Base-by-base conservation (phyloP, 1,284 basidiomycete species). In the Porodaedalea pini region DNA sequence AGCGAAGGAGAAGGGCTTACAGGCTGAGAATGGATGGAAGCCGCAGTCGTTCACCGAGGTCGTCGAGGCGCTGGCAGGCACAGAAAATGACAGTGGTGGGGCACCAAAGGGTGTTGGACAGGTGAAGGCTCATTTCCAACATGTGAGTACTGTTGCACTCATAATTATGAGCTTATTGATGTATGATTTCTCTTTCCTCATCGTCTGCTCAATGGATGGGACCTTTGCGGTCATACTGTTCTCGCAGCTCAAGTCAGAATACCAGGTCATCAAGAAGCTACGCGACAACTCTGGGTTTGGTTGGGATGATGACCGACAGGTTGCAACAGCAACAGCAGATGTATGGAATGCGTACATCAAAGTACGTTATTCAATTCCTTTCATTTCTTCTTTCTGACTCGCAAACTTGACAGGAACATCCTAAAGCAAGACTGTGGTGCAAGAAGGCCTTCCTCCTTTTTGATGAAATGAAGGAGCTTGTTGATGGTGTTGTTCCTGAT, bases 221-320 rank as follows among this genome's bases (percentile, higher is more conserved):
- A n/a, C n/a, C n/a, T n/a, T n/a, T n/a, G n/a, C n/a, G n/a, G n/a
- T n/a, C n/a, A n/a, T n/a, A n/a, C n/a, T n/a, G n/a, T n/a, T n/a
- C n/a, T 7, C 17, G 19, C 44, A 70, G 69, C 63, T 71, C 47
- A 72, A 72, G 61, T 64, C 62, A 31, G 65, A 67, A 7, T 70
- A 61, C 50, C 49, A 58, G n/a, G 45, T 55, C 2, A 65, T 71
- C 17, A 63, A 64, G 13, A 31, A 58, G 10, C 62, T 71, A 1
- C 59, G 63, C 2, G 58, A 56, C 0, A 56, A 47, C 10, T 71
- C 70, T 21, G 71, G 71, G 0, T 72, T 70, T 65, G 70, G 72
- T 0, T 73, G 71, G 71, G 66, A 73, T 66, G 63, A 64, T 44
- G 62, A 21, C 2, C 40, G 50, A 7, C 37, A 63, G 8, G 36